Evolutionary conservation across 2,329 filamentous ascomycete genomes (phyloP).

Genomic region (Leptodontidium sp.): DNA sequence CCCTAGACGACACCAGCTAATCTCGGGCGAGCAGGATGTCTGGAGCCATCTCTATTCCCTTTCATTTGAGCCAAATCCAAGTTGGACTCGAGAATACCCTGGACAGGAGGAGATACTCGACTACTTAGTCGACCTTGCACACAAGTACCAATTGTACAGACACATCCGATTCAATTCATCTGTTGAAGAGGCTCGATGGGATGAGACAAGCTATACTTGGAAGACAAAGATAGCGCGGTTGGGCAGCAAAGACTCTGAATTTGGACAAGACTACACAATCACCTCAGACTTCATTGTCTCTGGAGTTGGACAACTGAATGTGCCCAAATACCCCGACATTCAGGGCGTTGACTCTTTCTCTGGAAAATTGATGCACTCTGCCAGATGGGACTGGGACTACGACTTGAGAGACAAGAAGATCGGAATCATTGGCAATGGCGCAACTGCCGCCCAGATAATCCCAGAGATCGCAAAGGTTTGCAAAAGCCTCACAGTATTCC

Average conservation of each 20-base stretch:
- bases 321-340: constrained; percentile 61
- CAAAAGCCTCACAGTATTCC: constrained; percentile 60
- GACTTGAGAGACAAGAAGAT: constrained; percentile 61
- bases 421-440: constrained; percentile 66
- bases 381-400: constrained; percentile 68
- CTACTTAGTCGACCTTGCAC: constrained; percentile 61
- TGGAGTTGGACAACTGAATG: constrained; percentile 66
- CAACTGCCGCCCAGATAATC: constrained; percentile 65
- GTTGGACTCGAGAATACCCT: constrained; percentile 65
- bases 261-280: constrained; percentile 58
- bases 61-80: constrained; percentile 65
- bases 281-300: constrained; percentile 63
- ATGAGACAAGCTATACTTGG: constrained; percentile 61
- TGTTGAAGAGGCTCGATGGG: constrained; percentile 62
- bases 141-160: constrained; percentile 61
- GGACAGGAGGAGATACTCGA: constrained; percentile 66
- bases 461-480: constrained; percentile 62
- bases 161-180: constrained; percentile 65
- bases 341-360: constrained; percentile 54
- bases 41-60: constrained; percentile 64
- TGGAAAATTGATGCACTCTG: constrained; percentile 59
- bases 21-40: constrained; percentile 45
- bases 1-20: background rate
- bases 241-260: constrained; percentile 63
- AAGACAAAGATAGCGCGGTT: constrained; percentile 56